phyloP scores from a whole-genome alignment of 2,329 filamentous ascomycete species.

The Aspergillus flavus region DNA sequence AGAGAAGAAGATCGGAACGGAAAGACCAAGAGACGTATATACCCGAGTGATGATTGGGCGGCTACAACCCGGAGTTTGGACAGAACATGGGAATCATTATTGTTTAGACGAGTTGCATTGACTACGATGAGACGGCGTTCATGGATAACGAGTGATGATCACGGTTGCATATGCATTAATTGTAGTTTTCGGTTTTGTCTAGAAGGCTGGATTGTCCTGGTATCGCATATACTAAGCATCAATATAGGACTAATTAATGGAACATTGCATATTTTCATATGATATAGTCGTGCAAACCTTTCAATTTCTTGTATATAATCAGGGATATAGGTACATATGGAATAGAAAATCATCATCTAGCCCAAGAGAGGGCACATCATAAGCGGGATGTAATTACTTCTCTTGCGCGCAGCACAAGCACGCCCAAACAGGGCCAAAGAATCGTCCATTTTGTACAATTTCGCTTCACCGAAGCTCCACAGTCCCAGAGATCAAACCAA shows the following conservation, averaged over 20 bases:
- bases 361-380: background rate
- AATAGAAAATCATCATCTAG: background rate
- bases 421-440: background rate
- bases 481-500: background rate
- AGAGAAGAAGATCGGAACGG: background rate
- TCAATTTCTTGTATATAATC: background rate
- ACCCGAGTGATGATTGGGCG: background rate
- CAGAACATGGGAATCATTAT: background rate
- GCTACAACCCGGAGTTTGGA: background rate
- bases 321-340: background rate
- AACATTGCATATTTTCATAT: background rate
- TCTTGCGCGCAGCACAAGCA: background rate
- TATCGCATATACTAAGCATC: background rate
- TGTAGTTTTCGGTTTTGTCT: background rate
- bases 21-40: background rate
- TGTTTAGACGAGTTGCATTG: background rate
- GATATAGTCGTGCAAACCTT: background rate
- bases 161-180: background rate
- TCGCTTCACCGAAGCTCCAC: background rate
- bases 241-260: background rate
- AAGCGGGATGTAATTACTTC: background rate
- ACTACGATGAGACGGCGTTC: slow-evolving; percentile 1
- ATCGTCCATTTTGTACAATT: background rate
- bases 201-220: background rate
- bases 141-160: slow-evolving; percentile 30